A percentile compares a stretch with the other conserved stretches of the same genome.
Evolutionary conservation across 148 eudicot species (phyloP).

Genomic region (Pouteria glomerata): DNA sequence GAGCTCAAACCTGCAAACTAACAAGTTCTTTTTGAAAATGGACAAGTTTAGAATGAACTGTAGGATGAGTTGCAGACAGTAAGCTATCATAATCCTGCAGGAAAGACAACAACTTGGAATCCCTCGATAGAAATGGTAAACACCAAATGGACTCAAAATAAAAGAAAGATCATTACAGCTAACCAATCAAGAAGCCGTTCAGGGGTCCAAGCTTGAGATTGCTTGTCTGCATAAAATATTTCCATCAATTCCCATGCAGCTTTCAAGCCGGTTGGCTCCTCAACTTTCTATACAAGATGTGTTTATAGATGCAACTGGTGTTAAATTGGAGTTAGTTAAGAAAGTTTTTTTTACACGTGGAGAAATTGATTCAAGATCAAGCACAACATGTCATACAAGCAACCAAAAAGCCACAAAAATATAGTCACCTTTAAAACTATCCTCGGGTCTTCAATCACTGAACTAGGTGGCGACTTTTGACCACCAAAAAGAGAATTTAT

Average conservation of each 20-base stretch:
- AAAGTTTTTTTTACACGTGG: background rate
- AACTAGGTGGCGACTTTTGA: constrained; percentile 34
- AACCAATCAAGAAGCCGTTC: constrained; percentile 95
- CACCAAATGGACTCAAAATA: background rate
- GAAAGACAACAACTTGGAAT: background rate
- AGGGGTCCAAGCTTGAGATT: constrained; percentile 78
- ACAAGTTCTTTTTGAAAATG: constrained; percentile 61
- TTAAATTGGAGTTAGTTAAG: background rate
- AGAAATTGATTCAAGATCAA: background rate
- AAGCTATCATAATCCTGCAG: constrained; percentile 69
- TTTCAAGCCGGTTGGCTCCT: constrained; percentile 70
- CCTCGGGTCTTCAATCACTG: constrained; percentile 64
- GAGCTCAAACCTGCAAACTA: constrained; percentile 52
- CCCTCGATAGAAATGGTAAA: background rate
- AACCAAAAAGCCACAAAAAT: background rate
- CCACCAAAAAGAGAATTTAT: constrained; percentile 74
- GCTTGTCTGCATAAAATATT: constrained; percentile 83
- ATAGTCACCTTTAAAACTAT: constrained; percentile 50
- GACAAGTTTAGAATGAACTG: constrained; percentile 68
- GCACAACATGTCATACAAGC: background rate
- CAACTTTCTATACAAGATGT: constrained; percentile 37
- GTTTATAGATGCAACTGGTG: background rate
- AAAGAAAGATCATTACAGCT: constrained; percentile 54
- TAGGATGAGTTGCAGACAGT: constrained; percentile 47
- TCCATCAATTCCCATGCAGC: constrained; percentile 97